Evolutionary conservation across 331 rosid genomes (phyloP).

Genomic region (Phaseolus coccineus): DNA sequence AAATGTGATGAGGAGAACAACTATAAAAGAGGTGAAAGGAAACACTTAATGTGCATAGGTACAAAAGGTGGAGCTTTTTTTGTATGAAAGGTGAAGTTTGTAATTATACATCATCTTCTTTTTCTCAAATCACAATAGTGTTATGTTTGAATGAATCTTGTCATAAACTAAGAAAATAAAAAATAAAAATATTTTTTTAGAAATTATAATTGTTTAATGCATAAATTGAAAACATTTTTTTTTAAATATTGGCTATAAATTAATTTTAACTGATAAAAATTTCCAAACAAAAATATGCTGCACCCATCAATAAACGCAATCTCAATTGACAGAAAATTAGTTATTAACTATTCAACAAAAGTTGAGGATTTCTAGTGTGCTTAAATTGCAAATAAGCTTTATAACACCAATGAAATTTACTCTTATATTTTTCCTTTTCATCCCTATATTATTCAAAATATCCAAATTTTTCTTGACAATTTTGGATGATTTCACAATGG

Average conservation of each 20-base stretch:
- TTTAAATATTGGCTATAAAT: too few relatives aligned
- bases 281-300: constrained; percentile 60
- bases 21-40: constrained; percentile 6
- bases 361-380: background rate
- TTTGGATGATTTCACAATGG: too few relatives aligned
- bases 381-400: background rate
- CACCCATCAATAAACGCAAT: background rate
- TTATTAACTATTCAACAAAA: background rate
- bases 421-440: too few relatives aligned
- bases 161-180: too few relatives aligned
- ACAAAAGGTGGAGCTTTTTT: constrained; percentile 7
- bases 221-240: too few relatives aligned
- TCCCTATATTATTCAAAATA: too few relatives aligned
- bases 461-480: too few relatives aligned
- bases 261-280: background rate
- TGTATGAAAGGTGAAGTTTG: background rate
- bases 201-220: too few relatives aligned
- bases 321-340: background rate
- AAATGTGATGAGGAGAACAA: constrained; percentile 18
- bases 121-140: background rate
- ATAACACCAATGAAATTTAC: background rate
- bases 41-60: constrained; percentile 9
- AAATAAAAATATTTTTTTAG: too few relatives aligned
- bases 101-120: background rate
- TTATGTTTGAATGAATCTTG: too few relatives aligned